phyloP scores from a whole-genome alignment of 805 yeast genomes.

The Yarrowia sp. region DNA sequence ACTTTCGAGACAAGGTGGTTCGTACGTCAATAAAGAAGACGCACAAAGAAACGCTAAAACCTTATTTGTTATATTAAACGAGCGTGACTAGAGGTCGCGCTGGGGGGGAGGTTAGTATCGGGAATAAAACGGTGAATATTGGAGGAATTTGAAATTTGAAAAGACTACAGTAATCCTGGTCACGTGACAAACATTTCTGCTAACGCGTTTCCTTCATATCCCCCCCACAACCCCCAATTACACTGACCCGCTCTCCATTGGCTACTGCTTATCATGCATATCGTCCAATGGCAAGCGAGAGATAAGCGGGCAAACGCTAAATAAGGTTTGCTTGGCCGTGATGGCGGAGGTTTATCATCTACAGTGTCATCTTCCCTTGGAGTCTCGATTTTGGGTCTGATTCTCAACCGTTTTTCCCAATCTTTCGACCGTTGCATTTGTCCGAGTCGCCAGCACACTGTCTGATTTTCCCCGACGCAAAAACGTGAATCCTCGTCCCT shows the following conservation, averaged over 20 bases:
- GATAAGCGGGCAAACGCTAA: slow-evolving; percentile 2
- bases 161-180: background rate
- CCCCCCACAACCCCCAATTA: background rate
- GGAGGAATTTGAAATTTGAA: background rate
- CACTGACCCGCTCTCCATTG: background rate
- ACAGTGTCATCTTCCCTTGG: background rate
- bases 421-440: background rate
- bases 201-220: too few relatives aligned
- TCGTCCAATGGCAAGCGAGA: slow-evolving; percentile 19
- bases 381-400: background rate
- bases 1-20: slow-evolving; percentile 14
- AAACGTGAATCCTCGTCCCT: too few relatives aligned
- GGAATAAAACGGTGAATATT: background rate
- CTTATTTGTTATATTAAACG: slow-evolving; percentile 6
- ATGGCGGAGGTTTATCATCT: slow-evolving; percentile 6
- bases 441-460: too few relatives aligned
- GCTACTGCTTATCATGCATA: slow-evolving; percentile 26
- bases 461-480: too few relatives aligned
- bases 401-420: background rate
- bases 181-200: background rate
- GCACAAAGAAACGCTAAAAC: background rate
- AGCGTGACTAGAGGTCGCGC: slow-evolving; percentile 12
- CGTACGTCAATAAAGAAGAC: background rate
- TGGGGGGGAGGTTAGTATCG: background rate
- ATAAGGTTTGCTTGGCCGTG: slow-evolving; percentile 9